Evolutionary conservation across 2,329 filamentous ascomycete species (phyloP).

Genomic region (Epichloe bromicola): DNA sequence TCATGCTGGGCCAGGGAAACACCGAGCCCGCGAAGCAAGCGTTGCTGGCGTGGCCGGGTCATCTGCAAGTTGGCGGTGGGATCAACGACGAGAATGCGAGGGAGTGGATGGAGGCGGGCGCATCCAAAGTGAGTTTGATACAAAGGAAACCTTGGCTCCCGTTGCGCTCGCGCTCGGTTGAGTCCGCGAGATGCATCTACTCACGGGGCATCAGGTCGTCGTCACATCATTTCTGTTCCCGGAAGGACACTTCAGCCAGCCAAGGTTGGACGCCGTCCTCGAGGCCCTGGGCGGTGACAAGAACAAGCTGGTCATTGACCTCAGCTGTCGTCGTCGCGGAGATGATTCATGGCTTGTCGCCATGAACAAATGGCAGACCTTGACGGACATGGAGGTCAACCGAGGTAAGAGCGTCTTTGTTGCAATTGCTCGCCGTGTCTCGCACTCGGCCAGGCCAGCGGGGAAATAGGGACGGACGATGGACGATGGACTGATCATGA

Average conservation of each 20-base stretch:
- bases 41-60: conserved; percentile 62
- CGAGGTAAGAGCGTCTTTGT: conserved; percentile 42
- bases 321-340: conserved; percentile 72
- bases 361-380: conserved; percentile 98
- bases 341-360: conserved; percentile 81
- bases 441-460: background rate
- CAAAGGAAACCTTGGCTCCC: background rate
- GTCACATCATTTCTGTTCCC: conserved; percentile 95
- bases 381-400: conserved; percentile 91
- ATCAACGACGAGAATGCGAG: conserved; percentile 75
- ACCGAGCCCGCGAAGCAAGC: conserved; percentile 67
- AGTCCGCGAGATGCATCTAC: background rate
- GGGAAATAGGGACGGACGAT: background rate
- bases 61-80: conserved; percentile 85
- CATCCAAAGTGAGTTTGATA: conserved; percentile 60
- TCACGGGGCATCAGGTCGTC: conserved; percentile 56
- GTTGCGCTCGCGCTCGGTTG: background rate
- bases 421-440: background rate
- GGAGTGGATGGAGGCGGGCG: conserved; percentile 77
- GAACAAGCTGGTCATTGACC: conserved; percentile 78
- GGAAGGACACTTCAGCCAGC: conserved; percentile 64
- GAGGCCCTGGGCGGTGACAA: conserved; percentile 59
- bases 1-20: conserved; percentile 90
- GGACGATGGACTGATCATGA: background rate
- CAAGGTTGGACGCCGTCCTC: conserved; percentile 62